These are phyloP conservation scores for Agrocybe chaxingu DNA, from an alignment of 768 basidiomycete species.

Conservation along the genomic window DNA sequence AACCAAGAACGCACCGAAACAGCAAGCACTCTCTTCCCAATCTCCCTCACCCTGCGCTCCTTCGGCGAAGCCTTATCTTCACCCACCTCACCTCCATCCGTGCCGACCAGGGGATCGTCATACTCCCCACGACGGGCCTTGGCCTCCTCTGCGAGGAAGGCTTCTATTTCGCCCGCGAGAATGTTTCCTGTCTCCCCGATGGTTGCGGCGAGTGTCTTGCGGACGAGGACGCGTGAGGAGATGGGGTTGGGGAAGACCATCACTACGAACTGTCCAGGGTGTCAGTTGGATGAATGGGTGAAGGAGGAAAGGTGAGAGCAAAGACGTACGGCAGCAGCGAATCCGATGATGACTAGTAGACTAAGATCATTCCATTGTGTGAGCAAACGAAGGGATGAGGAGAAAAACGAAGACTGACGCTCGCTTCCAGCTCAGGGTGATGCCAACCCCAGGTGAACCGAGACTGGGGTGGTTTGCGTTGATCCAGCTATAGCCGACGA, in stretches of 20 bases:
- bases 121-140: conserved; percentile 26
- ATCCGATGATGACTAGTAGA: conserved; percentile 41
- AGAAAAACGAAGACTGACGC: conserved; percentile 25
- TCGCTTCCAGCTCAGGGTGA: conserved; percentile 38
- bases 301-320: neutral
- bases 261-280: conserved; percentile 30
- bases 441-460: conserved; percentile 31
- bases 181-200: conserved; percentile 32
- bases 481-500: conserved; percentile 42
- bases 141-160: conserved; percentile 41
- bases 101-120: conserved; percentile 25
- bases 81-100: conserved; percentile 6
- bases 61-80: conserved; percentile 28
- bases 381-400: neutral
- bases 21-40: conserved; percentile 29
- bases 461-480: conserved; percentile 28
- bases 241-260: conserved; percentile 45
- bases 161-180: conserved; percentile 39
- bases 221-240: conserved; percentile 39
- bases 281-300: neutral
- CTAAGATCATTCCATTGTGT: conserved; percentile 14
- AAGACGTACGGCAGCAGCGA: conserved; percentile 36
- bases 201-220: conserved; percentile 36
- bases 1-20: conserved; percentile 27
- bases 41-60: conserved; percentile 34